A percentile compares a stretch with the other conserved stretches of the same genome.
phyloP scores from a whole-genome alignment of 768 basidiomycete genomes.

The Tulasnella sp. region DNA sequence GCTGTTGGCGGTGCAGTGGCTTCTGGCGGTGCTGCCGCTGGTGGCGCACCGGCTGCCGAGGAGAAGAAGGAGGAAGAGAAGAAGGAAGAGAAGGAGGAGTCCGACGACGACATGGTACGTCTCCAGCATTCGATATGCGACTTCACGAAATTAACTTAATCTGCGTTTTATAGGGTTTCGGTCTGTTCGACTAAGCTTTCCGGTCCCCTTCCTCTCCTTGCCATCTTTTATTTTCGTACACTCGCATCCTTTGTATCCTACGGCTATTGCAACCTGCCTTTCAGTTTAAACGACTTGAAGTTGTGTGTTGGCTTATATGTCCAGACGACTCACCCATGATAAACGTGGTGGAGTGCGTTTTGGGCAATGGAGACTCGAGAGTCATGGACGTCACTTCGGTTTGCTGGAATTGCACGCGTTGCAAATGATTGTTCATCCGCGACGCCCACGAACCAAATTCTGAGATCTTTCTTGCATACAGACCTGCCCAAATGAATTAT shows the following conservation, averaged over 20 bases:
- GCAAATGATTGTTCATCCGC: too few species aligned
- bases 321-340: too few species aligned
- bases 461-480: too few species aligned
- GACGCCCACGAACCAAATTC: too few species aligned
- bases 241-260: not conserved
- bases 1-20: conserved; percentile 47
- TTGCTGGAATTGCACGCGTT: too few species aligned
- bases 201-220: not conserved
- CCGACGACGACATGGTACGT: conserved; percentile 68
- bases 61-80: conserved; percentile 72
- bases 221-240: not conserved
- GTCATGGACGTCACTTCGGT: too few species aligned
- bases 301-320: not conserved
- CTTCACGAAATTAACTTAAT: not conserved
- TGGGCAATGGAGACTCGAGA: too few species aligned
- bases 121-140: not conserved
- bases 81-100: conserved; percentile 61
- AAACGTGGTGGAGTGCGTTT: too few species aligned
- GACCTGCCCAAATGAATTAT: too few species aligned
- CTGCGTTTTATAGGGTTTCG: conserved; percentile 66
- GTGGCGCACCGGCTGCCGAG: conserved; percentile 61
- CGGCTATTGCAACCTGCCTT: not conserved
- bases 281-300: not conserved
- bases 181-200: conserved; percentile 70
- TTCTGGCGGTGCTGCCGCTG: conserved; percentile 50